Conservation (phyloP, 2,329 filamentous ascomycete genomes). For the Sclerotinia nivalis region DNA sequence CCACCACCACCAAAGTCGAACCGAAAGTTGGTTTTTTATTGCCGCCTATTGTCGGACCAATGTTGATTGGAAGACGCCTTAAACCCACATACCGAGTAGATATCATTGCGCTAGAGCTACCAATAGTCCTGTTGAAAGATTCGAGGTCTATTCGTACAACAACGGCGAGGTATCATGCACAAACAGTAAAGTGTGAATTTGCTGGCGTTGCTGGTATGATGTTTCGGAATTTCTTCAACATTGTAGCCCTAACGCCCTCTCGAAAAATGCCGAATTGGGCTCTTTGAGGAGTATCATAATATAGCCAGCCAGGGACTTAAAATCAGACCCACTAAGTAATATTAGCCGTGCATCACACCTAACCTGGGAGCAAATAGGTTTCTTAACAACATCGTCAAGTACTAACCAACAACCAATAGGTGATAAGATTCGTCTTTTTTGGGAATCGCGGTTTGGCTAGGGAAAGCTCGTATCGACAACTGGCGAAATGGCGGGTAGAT, state of each 20-base stretch:
- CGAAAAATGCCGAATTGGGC: background rate
- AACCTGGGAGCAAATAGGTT: background rate
- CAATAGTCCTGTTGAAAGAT: background rate
- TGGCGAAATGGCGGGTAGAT: background rate
- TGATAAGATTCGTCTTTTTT: conserved; percentile 3
- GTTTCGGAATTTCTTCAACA: conserved; percentile 6
- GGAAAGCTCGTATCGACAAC: background rate
- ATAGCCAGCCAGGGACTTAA: background rate
- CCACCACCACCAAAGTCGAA: background rate
- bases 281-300: background rate
- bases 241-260: background rate
- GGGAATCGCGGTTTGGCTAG: background rate
- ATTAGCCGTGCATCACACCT: background rate
- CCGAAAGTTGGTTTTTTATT: background rate
- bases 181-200: background rate
- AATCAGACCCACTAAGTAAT: background rate
- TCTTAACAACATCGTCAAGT: background rate
- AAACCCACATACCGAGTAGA: background rate
- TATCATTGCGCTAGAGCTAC: background rate
- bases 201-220: conserved; percentile 2
- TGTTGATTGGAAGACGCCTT: background rate
- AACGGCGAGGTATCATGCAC: background rate
- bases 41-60: background rate
- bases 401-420: background rate
- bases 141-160: background rate